Base-by-base conservation (phyloP, 306 rosid genomes). In the Glycine latifolia region DNA sequence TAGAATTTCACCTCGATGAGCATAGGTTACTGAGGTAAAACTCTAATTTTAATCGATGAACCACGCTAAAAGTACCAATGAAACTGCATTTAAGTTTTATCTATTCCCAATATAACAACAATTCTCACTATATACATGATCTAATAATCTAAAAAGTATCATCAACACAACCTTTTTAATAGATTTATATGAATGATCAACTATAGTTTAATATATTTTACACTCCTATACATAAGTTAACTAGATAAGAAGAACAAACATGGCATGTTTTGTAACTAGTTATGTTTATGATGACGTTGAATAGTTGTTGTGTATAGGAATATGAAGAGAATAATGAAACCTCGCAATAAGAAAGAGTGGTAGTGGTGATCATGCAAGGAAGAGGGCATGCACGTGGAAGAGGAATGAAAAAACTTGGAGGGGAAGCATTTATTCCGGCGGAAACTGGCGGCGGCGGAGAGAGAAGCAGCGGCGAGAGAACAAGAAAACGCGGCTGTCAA, bases 401-500 rank as follows among this genome's bases (percentile, higher is more conserved):
- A 50, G 8, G 67, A 12, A 20, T 37, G 74, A 10, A 14, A 39
- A 8, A 55, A 33, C 26, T 79, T 82, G 80, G 31, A 26, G 31
- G 31, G 31, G 31, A 26, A 26, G 31, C 54, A 76, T 72, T 73
- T 68, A 53, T n/a, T 62, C 9, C 46, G 85, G 82, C 50, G 77
- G 85, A 66, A 67, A 74, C 63, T 35, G 85, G 78, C 44, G 10
- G 86, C 14, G 68, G 83, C 46, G 5, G 65, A 59, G 20, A 76
- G 71, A 1, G 93, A 66, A 68, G 85, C 17, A 16, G 82, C 69
- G 14, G 87, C 86, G 10, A 88, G 81, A 85, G 90, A 83, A 84
- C 76, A 81, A 84, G 90, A 91, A 87, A 86, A 73, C 54, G 89
- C 79, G 85, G 89, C 73, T 85, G 86, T 84, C 73, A 92, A 73